Evolutionary conservation across 192 early-diverging fungal genomes (phyloP), one percentile per base, ranked within the genome.

Genomic region (Coemansia sp.): DNA sequence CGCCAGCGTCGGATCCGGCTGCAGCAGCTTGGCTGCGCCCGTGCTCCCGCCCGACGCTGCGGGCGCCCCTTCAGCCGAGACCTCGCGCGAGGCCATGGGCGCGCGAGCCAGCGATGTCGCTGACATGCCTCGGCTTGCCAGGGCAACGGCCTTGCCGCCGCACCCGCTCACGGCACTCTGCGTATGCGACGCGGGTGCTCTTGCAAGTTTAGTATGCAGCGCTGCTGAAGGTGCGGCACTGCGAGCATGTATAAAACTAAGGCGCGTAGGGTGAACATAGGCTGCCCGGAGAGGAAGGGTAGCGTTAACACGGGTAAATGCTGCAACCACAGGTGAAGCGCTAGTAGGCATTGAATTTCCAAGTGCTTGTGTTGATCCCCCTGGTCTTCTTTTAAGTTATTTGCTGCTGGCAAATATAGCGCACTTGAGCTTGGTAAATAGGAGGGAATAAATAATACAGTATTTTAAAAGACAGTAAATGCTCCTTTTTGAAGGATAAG

Each of bases 1-100:
- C 17, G 74, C 68, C 26, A 71, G 69, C 41, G 64, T 46, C 32
- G 74, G 45, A 39, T 77, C 69, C 10, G 74, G 74, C 21, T 51
- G 67, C 64, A 77, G 69, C 15, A 71, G 67, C 36, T 39, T 31
- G 20, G 11, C 53, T 3, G 12, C 4, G 21, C 21, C 12, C 42
- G 16, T 1, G 41, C 5, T 14, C 31, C 53, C 12, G 40, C n/a
- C n/a, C n/a, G 51, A 23, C 43, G 64, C 17, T 40, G 11, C 49
- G 56, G 56, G 11, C 14, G n/a, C 41, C 17, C 40, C 58, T 32
- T 11, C 38, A 31, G 42, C 37, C 3, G 51, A 23, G 16, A 34
- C 12, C 15, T 18, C 57, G 40, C 52, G 43, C 44, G 61, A 10
- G 18, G 52, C 46, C 57, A 56, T 40, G 3, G 51, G 28, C 53